These are phyloP conservation scores for Pisolithus albus DNA, from an alignment of 768 basidiomycete genomes.

Conservation along the genomic window DNA sequence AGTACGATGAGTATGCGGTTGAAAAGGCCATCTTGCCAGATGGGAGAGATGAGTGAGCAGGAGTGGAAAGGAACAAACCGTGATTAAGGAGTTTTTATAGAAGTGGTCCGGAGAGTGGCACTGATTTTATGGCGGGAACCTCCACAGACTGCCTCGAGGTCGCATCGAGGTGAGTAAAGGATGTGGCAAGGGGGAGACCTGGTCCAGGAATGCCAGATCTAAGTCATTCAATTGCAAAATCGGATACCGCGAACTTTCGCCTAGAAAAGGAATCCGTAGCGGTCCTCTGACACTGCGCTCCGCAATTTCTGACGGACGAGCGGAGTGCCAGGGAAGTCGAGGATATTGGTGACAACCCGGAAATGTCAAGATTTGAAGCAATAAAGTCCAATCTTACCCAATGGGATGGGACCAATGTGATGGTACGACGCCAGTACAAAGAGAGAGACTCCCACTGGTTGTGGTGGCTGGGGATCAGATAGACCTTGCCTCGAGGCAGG, in stretches of 20 bases:
- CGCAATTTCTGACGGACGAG: conserved; percentile 5
- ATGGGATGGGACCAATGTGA: too few relatives aligned
- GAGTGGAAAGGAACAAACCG: conserved; percentile 1
- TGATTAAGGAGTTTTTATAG: conserved; percentile 19
- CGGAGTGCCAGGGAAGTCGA: conserved; percentile 17
- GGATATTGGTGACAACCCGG: not conserved
- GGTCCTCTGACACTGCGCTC: conserved; percentile 1
- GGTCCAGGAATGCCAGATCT: conserved; percentile 8
- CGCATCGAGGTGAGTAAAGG: conserved; percentile 15
- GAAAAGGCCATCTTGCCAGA: conserved; percentile 33
- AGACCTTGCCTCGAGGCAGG: conserved; percentile 13
- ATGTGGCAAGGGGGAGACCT: conserved; percentile 11
- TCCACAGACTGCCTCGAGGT: conserved; percentile 24
- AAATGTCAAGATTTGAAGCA: not conserved
- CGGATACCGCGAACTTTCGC: conserved; percentile 7
- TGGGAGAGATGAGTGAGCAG: conserved; percentile 1
- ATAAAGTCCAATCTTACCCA: not conserved
- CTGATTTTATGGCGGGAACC: conserved; percentile 10
- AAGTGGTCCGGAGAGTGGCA: conserved; percentile 4
- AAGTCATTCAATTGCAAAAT: conserved; percentile 16
- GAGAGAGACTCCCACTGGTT: conserved; percentile 5
- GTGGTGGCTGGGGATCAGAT: conserved; percentile 6
- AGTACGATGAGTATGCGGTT: conserved; percentile 21
- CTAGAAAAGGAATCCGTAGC: not conserved
- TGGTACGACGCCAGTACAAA: not conserved